A percentile compares a stretch with the other conserved stretches of the same genome.
These are phyloP conservation scores for Ephemerocybe angulata DNA, from an alignment of 768 basidiomycete genomes.

Conservation along the genomic window DNA sequence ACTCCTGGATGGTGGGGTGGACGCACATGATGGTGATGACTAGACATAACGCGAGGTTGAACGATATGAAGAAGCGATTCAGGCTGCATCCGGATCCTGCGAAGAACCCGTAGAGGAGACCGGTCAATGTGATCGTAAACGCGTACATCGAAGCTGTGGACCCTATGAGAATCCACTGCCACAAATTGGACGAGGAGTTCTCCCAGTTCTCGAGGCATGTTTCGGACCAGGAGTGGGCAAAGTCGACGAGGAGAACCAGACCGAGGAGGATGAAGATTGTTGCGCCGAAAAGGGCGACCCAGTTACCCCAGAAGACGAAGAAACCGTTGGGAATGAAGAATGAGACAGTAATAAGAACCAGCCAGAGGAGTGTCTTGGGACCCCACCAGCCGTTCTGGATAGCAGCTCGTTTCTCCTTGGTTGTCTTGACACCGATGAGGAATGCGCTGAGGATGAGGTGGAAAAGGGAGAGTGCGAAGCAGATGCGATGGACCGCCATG, in stretches of 20 bases:
- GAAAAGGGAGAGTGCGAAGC: slow-evolving; percentile 89
- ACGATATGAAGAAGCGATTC: slow-evolving; percentile 96
- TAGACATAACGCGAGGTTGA: slow-evolving; percentile 82
- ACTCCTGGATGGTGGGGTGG: slow-evolving; percentile 83
- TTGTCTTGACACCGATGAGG: slow-evolving; percentile 85
- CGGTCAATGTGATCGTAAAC: slow-evolving; percentile 80
- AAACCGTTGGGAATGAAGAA: slow-evolving; percentile 97
- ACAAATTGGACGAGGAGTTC: slow-evolving; percentile 73
- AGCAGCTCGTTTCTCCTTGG: slow-evolving; percentile 87
- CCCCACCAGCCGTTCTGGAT: slow-evolving; percentile 99
- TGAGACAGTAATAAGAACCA: slow-evolving; percentile 71
- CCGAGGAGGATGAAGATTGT: slow-evolving; percentile 95
- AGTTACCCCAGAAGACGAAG: slow-evolving; percentile 99
- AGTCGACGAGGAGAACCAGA: slow-evolving; percentile 95
- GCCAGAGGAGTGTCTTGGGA: slow-evolving; percentile 88
- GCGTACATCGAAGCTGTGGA: slow-evolving; percentile 90
- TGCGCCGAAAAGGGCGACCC: slow-evolving; percentile 86
- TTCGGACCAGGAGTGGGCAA: slow-evolving; percentile 98
- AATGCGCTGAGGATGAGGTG: slow-evolving; percentile 77
- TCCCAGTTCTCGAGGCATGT: slow-evolving; percentile 97
- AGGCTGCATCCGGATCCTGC: slow-evolving; percentile 80
- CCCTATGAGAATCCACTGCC: slow-evolving; percentile 94
- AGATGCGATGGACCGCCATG: slow-evolving; percentile 94
- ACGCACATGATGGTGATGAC: slow-evolving; percentile 80
- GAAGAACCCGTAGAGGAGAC: slow-evolving; percentile 89